These are phyloP conservation scores for Pouteria campechiana DNA, from an alignment of 179 eudicot genomes.

Conservation along the genomic window DNA sequence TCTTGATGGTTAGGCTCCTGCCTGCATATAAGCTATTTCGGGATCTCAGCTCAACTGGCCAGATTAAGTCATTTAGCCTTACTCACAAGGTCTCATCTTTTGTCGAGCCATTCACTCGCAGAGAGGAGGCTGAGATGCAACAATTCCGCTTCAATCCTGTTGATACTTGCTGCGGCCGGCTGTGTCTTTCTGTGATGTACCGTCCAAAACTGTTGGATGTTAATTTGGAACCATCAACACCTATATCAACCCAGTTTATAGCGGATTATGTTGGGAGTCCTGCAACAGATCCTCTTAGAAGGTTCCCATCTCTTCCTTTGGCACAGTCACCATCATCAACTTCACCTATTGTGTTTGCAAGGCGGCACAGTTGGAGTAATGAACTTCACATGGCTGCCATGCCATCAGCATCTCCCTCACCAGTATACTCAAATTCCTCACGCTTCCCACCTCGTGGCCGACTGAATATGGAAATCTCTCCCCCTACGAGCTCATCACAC, in stretches of 20 bases:
- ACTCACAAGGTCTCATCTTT: constrained; percentile 73
- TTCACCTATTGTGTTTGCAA: constrained; percentile 43
- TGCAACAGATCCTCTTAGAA: constrained; percentile 75
- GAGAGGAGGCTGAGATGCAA: constrained; percentile 65
- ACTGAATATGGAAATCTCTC: too few relatives aligned
- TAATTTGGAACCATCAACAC: constrained; percentile 48
- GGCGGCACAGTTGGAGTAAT: constrained; percentile 90
- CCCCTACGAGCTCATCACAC: constrained; percentile 34
- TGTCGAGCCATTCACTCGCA: constrained; percentile 64
- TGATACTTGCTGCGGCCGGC: constrained; percentile 73
- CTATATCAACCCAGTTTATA: constrained; percentile 76
- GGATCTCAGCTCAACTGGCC: constrained; percentile 40
- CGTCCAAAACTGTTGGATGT: constrained; percentile 58
- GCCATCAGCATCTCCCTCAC: constrained; percentile 52
- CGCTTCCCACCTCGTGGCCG: too few relatives aligned
- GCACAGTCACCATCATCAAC: constrained; percentile 37
- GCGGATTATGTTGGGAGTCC: constrained; percentile 97
- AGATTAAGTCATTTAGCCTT: constrained; percentile 50
- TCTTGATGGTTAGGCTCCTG: constrained; percentile 77
- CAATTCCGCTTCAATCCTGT: constrained; percentile 49
- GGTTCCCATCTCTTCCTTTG: constrained; percentile 53
- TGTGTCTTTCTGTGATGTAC: constrained; percentile 71
- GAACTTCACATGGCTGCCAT: constrained; percentile 40
- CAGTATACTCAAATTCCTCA: constrained; percentile 18
- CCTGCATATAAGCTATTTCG: constrained; percentile 72